phyloP scores from a whole-genome alignment of 106 monocot genomes.

The Platanthera guangdongensis region DNA sequence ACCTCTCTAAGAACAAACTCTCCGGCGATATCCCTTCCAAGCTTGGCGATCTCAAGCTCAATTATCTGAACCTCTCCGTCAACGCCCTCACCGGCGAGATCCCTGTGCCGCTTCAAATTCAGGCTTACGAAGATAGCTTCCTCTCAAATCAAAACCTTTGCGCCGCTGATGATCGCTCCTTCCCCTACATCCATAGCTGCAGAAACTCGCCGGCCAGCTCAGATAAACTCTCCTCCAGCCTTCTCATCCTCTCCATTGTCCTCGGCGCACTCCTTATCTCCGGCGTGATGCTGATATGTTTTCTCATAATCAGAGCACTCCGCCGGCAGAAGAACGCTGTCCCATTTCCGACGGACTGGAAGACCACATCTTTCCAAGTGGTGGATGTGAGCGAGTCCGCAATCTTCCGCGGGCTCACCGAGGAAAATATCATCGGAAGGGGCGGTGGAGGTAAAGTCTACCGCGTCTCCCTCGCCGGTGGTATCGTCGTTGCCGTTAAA shows the following conservation, averaged over 20 bases:
- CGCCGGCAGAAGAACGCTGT: conserved; percentile 2
- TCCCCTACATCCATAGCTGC: conserved; percentile 20
- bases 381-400: conserved; percentile 28
- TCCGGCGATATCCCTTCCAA: conserved; percentile 27
- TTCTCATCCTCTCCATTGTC: conserved; percentile 22
- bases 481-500: conserved; percentile 32
- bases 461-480: conserved; percentile 6
- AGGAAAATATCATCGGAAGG: conserved; percentile 34
- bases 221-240: conserved; percentile 4
- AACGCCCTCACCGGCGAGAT: conserved; percentile 38
- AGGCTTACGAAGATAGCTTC: conserved; percentile 27
- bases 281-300: conserved; percentile 6
- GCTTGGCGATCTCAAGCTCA: conserved; percentile 19
- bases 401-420: conserved; percentile 28
- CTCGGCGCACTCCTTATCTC: conserved; percentile 24
- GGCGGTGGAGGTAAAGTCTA: conserved; percentile 47
- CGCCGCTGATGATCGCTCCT: not conserved
- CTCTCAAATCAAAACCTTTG: conserved; percentile 44
- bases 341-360: conserved; percentile 19
- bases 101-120: conserved; percentile 11
- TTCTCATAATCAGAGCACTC: conserved; percentile 20
- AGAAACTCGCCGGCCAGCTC: not conserved
- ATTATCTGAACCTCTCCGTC: conserved; percentile 25
- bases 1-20: conserved; percentile 33
- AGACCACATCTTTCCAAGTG: conserved; percentile 38